Percentiles rank a stretch among this genome's conserved stretches.
These are phyloP conservation scores for Russula dissimulans DNA, from an alignment of 768 basidiomycete genomes.

Conservation along the genomic window DNA sequence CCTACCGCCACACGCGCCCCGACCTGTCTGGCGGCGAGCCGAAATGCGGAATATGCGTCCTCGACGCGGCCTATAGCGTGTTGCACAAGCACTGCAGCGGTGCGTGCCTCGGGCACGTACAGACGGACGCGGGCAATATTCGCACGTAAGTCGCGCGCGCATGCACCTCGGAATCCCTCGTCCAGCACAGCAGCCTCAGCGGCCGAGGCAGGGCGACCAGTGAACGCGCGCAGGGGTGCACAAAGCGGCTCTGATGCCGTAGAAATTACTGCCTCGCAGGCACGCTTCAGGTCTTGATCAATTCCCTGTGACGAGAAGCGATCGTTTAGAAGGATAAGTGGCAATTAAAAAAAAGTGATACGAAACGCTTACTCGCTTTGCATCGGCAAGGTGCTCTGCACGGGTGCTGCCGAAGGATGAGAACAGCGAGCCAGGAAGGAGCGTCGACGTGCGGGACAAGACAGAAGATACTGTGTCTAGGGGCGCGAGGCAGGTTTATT, in stretches of 20 bases:
- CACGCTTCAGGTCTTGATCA: constrained; percentile 74
- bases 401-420: constrained; percentile 58
- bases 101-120: constrained; percentile 76
- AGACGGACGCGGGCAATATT: constrained; percentile 52
- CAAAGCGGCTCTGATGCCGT: constrained; percentile 50
- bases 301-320: constrained; percentile 47
- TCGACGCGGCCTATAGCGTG: constrained; percentile 70
- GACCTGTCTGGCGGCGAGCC: constrained; percentile 48
- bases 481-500: background rate
- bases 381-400: constrained; percentile 57
- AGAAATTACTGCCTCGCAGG: constrained; percentile 78
- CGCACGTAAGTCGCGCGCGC: constrained; percentile 46
- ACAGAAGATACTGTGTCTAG: constrained; percentile 50
- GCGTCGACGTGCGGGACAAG: constrained; percentile 48
- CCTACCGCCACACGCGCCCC: constrained; percentile 30
- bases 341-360: background rate
- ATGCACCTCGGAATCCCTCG: constrained; percentile 42
- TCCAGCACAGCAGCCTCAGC: constrained; percentile 42
- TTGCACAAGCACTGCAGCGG: constrained; percentile 65
- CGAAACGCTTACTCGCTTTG: constrained; percentile 51
- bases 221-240: constrained; percentile 53
- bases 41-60: constrained; percentile 66
- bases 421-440: constrained; percentile 62
- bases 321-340: background rate
- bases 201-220: constrained; percentile 47